These are phyloP conservation scores for Dryas integrifolia DNA, from an alignment of 331 rosid species.

Conservation along the genomic window DNA sequence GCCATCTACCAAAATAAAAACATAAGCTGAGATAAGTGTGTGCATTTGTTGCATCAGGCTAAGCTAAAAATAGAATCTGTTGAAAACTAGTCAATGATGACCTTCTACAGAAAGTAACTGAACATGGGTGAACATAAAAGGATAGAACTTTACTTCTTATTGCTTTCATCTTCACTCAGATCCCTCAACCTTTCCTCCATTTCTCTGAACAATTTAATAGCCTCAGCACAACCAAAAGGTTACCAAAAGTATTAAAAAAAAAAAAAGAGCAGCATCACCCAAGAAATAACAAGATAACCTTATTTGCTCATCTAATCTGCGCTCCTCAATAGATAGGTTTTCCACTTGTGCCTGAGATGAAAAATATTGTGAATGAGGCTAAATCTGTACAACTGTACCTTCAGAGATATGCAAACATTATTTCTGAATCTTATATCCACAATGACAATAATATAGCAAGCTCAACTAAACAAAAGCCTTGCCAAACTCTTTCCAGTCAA, in stretches of 20 bases:
- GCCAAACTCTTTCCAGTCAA: not conserved
- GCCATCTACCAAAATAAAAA: constrained; percentile 54
- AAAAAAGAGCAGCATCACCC: constrained; percentile 12
- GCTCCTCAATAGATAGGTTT: constrained; percentile 69
- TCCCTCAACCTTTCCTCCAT: constrained; percentile 84
- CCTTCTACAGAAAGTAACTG: constrained; percentile 11
- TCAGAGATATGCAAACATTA: not conserved
- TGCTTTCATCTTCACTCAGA: constrained; percentile 87
- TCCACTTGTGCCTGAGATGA: constrained; percentile 78
- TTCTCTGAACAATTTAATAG: constrained; percentile 57
- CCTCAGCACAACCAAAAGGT: constrained; percentile 27
- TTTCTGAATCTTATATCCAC: not conserved
- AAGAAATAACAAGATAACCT: constrained; percentile 49
- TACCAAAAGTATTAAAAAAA: not conserved
- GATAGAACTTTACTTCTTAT: constrained; percentile 56
- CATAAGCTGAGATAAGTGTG: constrained; percentile 14
- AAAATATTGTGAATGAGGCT: constrained; percentile 18
- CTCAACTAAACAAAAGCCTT: constrained; percentile 2
- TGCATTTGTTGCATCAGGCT: not conserved
- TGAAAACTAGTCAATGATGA: constrained; percentile 3
- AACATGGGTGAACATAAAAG: constrained; percentile 23
- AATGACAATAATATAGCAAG: not conserved
- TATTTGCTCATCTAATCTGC: constrained; percentile 70
- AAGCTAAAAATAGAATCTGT: not conserved
- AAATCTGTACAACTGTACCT: not conserved